Percentiles rank a stretch among this genome's conserved stretches.
Conservation (phyloP, 2,329 filamentous ascomycete species). For the Venturia asperata region DNA sequence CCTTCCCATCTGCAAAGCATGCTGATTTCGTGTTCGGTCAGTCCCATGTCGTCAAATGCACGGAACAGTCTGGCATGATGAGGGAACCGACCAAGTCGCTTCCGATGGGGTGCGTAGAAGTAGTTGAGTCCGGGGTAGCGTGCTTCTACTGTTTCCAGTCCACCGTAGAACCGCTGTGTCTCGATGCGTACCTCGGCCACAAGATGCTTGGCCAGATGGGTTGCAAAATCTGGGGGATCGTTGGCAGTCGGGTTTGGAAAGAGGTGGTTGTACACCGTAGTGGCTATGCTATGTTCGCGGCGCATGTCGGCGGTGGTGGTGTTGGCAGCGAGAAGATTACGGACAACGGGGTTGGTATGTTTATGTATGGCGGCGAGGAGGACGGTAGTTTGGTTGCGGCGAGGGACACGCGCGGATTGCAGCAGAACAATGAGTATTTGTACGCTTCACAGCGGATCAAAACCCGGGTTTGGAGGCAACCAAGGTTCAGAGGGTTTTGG, state of each 20-base stretch:
- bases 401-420: constrained; percentile 3
- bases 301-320: constrained; percentile 13
- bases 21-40: constrained; percentile 64
- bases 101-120: constrained; percentile 62
- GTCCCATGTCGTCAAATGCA: constrained; percentile 61
- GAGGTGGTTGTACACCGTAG: constrained; percentile 41
- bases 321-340: background rate
- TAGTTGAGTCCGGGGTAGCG: constrained; percentile 80
- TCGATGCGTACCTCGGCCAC: constrained; percentile 73
- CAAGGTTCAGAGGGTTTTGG: background rate
- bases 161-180: constrained; percentile 70
- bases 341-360: background rate
- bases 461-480: constrained; percentile 10
- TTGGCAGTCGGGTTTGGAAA: constrained; percentile 60
- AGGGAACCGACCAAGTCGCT: constrained; percentile 67
- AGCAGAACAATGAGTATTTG: constrained; percentile 5
- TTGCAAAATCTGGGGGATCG: constrained; percentile 65
- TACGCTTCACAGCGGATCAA: background rate
- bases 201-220: constrained; percentile 61
- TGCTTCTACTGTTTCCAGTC: constrained; percentile 70
- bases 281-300: constrained; percentile 18
- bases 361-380: background rate
- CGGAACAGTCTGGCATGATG: constrained; percentile 72
- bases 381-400: background rate
- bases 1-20: constrained; percentile 74